Evolutionary conservation across 1,284 basidiomycete genomes (phyloP), one percentile per base, ranked within the genome.

Genomic region (Boletus albobrunnescens): DNA sequence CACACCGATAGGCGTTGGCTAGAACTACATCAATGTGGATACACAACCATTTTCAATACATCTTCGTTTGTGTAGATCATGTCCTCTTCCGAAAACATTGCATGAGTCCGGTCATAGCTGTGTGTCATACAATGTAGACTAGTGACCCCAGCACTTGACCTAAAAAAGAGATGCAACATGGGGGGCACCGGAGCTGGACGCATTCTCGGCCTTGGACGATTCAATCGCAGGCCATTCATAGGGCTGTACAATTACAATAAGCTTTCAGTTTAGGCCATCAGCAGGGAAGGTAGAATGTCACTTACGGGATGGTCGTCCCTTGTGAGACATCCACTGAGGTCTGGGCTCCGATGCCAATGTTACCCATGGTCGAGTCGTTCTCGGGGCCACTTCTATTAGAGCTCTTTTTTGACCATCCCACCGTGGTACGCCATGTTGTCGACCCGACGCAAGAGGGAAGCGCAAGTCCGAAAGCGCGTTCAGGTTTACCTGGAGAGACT

Each of bases 321-420:
- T 69, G 69, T n/a, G 61, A 64, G 22, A 60, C 59, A 35, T 65
- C 65, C 8, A 55, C 53, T 3, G 23, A 45, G 4, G 44, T 27
- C 5, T 36, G 37, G 20, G 37, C 33, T 30, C 49, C 36, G 19
- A 47, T 4, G 9, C 44, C 39, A n/a, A 33, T 19, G 13, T 54
- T 60, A 6, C 49, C 35, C 1, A 45, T 9, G 5, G 47, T 44
- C 4, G 44, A 41, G 6, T 80, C 82, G 50, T 74, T 69, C 51
- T 75, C 71, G 3, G 58, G 63, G 11, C 71, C 71, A 16, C 58
- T 61, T 39, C 73, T 74, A 17, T 67, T 65, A 1, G 64, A 69
- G 49, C 72, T 77, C 40, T 78, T 77, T 66, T 84, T 87, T 28
- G 77, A 67, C 79, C 77, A 81, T 4, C 82, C 83, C 2, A 80